Conservation (phyloP, 352 stramenopile genomes). For the Aphanomyces astaci region DNA sequence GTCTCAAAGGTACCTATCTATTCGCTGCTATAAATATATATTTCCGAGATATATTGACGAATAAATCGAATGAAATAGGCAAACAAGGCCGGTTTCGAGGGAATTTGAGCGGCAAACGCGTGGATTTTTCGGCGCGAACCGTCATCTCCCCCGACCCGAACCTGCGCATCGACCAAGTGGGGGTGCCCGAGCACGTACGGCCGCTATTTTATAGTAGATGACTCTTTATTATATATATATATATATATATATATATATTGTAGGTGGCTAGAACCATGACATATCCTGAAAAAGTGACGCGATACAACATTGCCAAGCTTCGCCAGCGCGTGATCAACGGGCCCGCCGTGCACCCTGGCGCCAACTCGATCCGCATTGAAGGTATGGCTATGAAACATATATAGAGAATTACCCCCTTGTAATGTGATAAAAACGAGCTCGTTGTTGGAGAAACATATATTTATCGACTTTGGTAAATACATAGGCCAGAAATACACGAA, state of each 20-base stretch:
- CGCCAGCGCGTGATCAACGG: slow-evolving; percentile 93
- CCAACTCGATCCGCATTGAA: slow-evolving; percentile 89
- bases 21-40: too few relatives aligned
- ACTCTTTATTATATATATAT: too few relatives aligned
- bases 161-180: slow-evolving; percentile 90
- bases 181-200: slow-evolving; percentile 84
- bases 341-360: slow-evolving; percentile 93
- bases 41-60: too few relatives aligned
- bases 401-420: too few relatives aligned
- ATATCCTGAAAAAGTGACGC: slow-evolving; percentile 95
- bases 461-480: too few relatives aligned
- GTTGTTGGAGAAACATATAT: too few relatives aligned
- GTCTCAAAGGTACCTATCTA: slow-evolving; percentile 93
- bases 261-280: slow-evolving; percentile 97
- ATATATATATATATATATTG: too few relatives aligned
- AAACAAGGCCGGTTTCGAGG: slow-evolving; percentile 98
- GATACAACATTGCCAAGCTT: slow-evolving; percentile 98
- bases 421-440: too few relatives aligned
- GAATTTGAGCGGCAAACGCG: slow-evolving; percentile 98
- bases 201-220: background rate
- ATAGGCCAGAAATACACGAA: slow-evolving; percentile 72
- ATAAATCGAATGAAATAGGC: too few relatives aligned
- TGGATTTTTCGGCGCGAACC: slow-evolving; percentile 98
- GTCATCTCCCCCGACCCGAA: slow-evolving; percentile 99
- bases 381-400: slow-evolving; percentile 19